Conservation (phyloP, 352 stramenopile genomes). For the Elongisporangium prolatum region DNA sequence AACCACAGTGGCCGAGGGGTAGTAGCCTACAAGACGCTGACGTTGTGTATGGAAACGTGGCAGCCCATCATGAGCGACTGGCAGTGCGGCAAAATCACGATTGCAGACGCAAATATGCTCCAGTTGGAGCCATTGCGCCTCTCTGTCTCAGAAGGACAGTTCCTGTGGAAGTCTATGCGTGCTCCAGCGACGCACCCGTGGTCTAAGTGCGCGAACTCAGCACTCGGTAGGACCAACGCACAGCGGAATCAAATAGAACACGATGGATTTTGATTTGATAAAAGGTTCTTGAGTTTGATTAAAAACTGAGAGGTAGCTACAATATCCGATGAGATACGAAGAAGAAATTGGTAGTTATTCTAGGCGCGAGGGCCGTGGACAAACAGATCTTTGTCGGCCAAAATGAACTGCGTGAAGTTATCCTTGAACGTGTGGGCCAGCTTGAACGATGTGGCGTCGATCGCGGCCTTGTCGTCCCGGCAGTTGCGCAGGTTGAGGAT, state of each 20-base stretch:
- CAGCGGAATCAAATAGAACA: conserved; percentile 12
- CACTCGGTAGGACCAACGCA: conserved; percentile 32
- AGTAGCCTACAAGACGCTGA: conserved; percentile 72
- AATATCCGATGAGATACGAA: no score
- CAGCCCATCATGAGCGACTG: conserved; percentile 68
- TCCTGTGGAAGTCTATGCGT: background rate
- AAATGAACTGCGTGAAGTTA: conserved; percentile 85
- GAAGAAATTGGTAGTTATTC: conserved; percentile 1
- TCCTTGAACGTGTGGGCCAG: conserved; percentile 72
- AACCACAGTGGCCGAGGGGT: conserved; percentile 12
- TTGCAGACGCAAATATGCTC: background rate
- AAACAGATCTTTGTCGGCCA: conserved; percentile 71
- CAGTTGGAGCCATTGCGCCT: conserved; percentile 3
- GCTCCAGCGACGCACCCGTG: background rate
- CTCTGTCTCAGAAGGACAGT: conserved; percentile 3
- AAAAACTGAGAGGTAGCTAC: background rate
- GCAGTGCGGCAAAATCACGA: conserved; percentile 42
- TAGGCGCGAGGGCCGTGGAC: conserved; percentile 53
- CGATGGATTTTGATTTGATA: no score
- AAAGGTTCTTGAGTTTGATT: background rate
- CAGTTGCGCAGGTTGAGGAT: conserved; percentile 73
- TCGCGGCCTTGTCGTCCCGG: conserved; percentile 76
- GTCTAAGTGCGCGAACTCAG: conserved; percentile 30
- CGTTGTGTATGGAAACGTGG: conserved; percentile 72
- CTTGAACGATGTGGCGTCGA: conserved; percentile 69